Evolutionary conservation across 73 alveolate species (phyloP), one percentile per base, ranked within the genome.

Genomic region (Urostyla sp.): DNA sequence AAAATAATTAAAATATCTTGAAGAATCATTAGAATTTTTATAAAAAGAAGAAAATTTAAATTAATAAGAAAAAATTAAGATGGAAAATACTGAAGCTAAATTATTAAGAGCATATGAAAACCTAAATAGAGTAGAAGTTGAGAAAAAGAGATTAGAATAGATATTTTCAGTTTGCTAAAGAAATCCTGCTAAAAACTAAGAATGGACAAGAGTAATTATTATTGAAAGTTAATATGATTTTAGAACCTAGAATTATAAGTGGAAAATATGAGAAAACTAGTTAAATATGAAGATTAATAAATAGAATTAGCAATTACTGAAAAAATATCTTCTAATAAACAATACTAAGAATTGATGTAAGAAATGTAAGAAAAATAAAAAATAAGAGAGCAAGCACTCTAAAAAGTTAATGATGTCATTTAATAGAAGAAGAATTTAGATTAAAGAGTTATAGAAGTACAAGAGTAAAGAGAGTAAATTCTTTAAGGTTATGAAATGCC

Each of bases 111-210:
- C 95, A 10, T 75, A 89, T 63, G 84, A 89, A 43, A 73, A 89
- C 26, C 67, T 69, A 27, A 61, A 75, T 46, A 27, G 82, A 24
- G 88, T 89, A 27, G 78, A 84, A 79, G 87, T 89, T 34, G 73
- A 89, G 66, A 79, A 75, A 49, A 72, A 80, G 31, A 38, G 95
- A 44, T 31, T 89, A 13, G 89, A 67, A 56, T 51, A 78, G 58
- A 89, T 89, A 37, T 45, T 76, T 23, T 63, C 58, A 24, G 89
- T 84, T 8, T 81, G 95, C 56, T 36, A 49, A n/a, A 89, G 87
- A 48, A 89, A 89, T 74, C 81, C 80, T 44, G 74, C 91, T 28
- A 75, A 89, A 30, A 84, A 89, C 54, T 84, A 89, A 84, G 95
- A 89, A 37, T 84, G 92, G 95, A 89, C 84, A 8, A 73, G 95